Conservation (phyloP, 805 yeast species). For the Candida sithepensis region DNA sequence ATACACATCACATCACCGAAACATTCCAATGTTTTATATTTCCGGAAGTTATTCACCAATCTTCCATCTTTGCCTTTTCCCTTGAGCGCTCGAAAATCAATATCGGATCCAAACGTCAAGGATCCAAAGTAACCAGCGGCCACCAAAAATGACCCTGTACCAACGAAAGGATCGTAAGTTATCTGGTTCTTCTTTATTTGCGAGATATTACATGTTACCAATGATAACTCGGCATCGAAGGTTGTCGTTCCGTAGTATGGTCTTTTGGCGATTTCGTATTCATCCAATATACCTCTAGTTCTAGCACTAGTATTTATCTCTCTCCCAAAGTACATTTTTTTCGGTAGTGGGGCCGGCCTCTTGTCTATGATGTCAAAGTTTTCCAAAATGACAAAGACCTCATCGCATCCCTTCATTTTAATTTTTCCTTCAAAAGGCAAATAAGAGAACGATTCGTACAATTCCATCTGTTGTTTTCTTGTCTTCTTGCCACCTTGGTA, state of each 20-base stretch:
- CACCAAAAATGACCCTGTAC: constrained; percentile 91
- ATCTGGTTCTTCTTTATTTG: constrained; percentile 63
- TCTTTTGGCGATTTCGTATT: constrained; percentile 75
- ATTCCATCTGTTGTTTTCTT: constrained; percentile 46
- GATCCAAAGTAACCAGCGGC: constrained; percentile 88
- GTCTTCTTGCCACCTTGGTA: constrained; percentile 64
- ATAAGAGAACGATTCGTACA: constrained; percentile 71
- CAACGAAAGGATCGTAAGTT: constrained; percentile 92
- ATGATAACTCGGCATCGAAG: constrained; percentile 88
- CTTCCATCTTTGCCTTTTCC: constrained; percentile 52
- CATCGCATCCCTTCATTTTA: constrained; percentile 71
- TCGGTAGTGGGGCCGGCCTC: constrained; percentile 45
- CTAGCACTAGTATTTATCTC: constrained; percentile 62
- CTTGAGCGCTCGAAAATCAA: constrained; percentile 73
- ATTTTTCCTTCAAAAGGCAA: constrained; percentile 75
- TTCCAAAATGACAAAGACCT: constrained; percentile 69
- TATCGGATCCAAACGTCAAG: constrained; percentile 79
- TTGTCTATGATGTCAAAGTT: constrained; percentile 44
- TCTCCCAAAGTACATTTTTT: constrained; percentile 70
- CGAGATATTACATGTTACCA: constrained; percentile 84
- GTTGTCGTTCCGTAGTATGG: constrained; percentile 94
- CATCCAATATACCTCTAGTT: constrained; percentile 59
- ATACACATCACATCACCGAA: constrained; percentile 79
- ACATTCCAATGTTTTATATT: constrained; percentile 55
- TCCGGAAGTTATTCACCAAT: constrained; percentile 62